phyloP scores from a whole-genome alignment of 129 eudicot species.

The Flaveria brownii region DNA sequence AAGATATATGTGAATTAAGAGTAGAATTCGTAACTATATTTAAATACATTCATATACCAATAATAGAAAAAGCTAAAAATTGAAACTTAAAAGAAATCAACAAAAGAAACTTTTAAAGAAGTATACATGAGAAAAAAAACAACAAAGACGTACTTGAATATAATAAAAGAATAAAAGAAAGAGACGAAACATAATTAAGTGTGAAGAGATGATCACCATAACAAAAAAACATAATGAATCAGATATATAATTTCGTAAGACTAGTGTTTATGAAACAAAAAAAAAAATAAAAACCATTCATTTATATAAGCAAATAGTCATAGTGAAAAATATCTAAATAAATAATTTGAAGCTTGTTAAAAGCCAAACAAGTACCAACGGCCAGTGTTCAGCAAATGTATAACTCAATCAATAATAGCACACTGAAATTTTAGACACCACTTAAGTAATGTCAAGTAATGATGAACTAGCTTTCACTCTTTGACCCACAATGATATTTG shows the following conservation, averaged over 20 bases:
- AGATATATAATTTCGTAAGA: not conserved
- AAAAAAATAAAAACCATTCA: not conserved
- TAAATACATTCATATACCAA: not conserved
- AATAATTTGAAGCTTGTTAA: conserved; percentile 23
- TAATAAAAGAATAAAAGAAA: not conserved
- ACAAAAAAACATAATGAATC: not conserved
- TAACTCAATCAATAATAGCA: not conserved
- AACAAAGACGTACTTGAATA: not conserved
- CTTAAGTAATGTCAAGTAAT: conserved; percentile 6
- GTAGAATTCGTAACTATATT: not conserved
- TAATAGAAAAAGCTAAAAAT: not conserved
- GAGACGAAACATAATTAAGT: not conserved
- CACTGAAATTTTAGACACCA: conserved; percentile 15
- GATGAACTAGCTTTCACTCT: conserved; percentile 16
- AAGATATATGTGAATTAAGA: not conserved
- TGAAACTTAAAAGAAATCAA: not conserved
- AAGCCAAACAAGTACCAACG: conserved; percentile 2
- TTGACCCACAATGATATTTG: conserved; percentile 21
- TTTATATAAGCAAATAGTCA: not conserved
- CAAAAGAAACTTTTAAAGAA: not conserved
- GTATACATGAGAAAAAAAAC: not conserved
- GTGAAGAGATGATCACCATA: not conserved
- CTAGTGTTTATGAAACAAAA: not conserved
- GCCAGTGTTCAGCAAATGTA: not conserved
- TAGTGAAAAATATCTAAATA: not conserved